These are phyloP conservation scores for Papiliotrema fonsecae DNA, from an alignment of 1,284 basidiomycete genomes.

Conservation along the genomic window DNA sequence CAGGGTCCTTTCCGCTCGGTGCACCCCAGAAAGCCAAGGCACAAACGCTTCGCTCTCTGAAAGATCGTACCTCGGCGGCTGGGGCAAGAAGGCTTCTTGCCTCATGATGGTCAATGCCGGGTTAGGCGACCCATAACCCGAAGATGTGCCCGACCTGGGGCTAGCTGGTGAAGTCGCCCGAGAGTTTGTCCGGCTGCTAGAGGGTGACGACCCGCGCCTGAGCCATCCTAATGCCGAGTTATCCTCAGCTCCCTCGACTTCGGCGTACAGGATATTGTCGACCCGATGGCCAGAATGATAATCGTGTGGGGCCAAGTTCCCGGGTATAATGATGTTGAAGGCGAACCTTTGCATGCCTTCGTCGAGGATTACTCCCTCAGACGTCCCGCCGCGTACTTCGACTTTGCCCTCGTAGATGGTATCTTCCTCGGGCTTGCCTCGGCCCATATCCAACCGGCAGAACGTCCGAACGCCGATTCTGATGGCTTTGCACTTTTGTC, in stretches of 20 bases:
- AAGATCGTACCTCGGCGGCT: constrained; percentile 1
- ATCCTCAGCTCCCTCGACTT: constrained; percentile 18
- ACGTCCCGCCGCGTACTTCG: constrained; percentile 15
- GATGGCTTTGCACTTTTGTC: constrained; percentile 26
- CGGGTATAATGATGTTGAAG: constrained; percentile 27
- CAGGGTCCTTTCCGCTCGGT: constrained; percentile 13
- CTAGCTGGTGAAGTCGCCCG: neutral
- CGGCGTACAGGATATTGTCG: constrained; percentile 16
- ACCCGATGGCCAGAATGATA: constrained; percentile 18
- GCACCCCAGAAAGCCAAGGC: constrained; percentile 23
- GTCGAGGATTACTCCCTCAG: constrained; percentile 24
- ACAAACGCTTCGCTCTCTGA: constrained; percentile 12
- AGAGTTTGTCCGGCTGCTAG: neutral
- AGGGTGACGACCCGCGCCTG: neutral
- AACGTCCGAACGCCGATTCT: constrained; percentile 22
- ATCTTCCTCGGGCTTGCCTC: constrained; percentile 24
- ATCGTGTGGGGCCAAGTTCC: constrained; percentile 21
- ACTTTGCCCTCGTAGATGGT: constrained; percentile 19
- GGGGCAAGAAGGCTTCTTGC: constrained; percentile 1
- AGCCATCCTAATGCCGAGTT: neutral
- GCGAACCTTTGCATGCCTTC: constrained; percentile 27
- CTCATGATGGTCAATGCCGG: neutral
- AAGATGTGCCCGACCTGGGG: constrained; percentile 4
- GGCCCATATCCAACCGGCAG: constrained; percentile 22
- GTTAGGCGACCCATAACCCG: constrained; percentile 1